Base-by-base conservation (phyloP, 2,329 filamentous ascomycete genomes). In the Graphilbum fragrans region DNA sequence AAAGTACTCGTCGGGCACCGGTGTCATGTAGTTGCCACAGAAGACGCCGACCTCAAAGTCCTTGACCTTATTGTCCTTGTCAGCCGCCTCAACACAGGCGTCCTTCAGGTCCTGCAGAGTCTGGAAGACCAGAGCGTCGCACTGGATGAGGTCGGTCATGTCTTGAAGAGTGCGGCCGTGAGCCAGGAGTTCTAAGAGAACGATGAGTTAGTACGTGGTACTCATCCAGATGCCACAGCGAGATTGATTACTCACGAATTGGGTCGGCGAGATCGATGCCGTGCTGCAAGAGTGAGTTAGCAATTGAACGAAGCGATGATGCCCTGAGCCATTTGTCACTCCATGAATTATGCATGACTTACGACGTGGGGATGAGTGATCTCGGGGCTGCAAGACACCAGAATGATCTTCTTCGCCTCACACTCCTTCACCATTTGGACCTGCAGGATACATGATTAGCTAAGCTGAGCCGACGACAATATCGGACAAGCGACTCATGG, bases 11-110 rank as follows among this genome's bases (percentile, higher is more conserved):
- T 79, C 72, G 1, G 81, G 74, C 2, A 95, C 82, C 0, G 77
- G 77, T 0, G 90, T 95, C 46, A 85, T 70, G 60, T 95, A 95
- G 48, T 79, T 77, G 36, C 90, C 90, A 55, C 80, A 86, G 65
- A 96, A 95, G 9, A 95, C 88, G 41, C 90, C 88, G 3, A 93
- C 79, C 57, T 96, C 90, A 50, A 95, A 95, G 42, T 81, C 69
- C 9, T 25, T 35, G 23, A 49, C 37, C 16, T 39, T 17, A 18
- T 31, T 33, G 42, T 80, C 67, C 10, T 67, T 67, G 52, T 61
- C 57, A 46, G 77, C 79, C 4, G 85, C 72, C 50, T 86, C 79
- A 2, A 78, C 72, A 55, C 88, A 95, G 1, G 87, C 78, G 23
- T 71, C 76, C 55, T 82, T 80, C n/a, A 96, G 68, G 53, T 93